Evolutionary conservation across 2,329 filamentous ascomycete species (phyloP).

Genomic region (Didymosphaeria variabile): DNA sequence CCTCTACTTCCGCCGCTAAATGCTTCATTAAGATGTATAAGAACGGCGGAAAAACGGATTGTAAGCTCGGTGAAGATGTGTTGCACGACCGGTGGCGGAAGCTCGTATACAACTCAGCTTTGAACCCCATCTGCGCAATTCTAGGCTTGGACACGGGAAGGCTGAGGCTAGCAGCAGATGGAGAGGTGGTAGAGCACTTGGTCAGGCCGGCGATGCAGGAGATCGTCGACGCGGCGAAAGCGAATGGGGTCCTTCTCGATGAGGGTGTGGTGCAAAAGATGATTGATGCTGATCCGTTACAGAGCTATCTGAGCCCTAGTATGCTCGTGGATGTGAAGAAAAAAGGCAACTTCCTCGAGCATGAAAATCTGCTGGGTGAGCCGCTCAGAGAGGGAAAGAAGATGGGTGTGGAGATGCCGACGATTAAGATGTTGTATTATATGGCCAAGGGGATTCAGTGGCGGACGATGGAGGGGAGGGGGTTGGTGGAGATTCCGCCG

Average conservation of each 20-base stretch:
- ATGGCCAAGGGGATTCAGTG: constrained; percentile 61
- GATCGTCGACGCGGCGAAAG: constrained; percentile 58
- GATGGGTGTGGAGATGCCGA: constrained; percentile 61
- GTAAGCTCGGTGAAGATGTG: constrained; percentile 55
- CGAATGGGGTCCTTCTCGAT: constrained; percentile 52
- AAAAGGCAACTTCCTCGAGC: constrained; percentile 66
- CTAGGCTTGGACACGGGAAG: constrained; percentile 61
- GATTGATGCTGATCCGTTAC: constrained; percentile 60
- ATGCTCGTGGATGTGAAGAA: constrained; percentile 63
- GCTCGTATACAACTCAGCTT: constrained; percentile 61
- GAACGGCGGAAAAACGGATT: constrained; percentile 56
- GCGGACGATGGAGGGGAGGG: constrained; percentile 57
- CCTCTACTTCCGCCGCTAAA: constrained; percentile 36
- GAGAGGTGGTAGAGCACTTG: constrained; percentile 57
- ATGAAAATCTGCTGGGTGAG: constrained; percentile 66
- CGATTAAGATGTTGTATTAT: constrained; percentile 59
- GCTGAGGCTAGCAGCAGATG: constrained; percentile 57
- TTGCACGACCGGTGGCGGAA: constrained; percentile 60
- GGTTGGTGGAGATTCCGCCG: constrained; percentile 45
- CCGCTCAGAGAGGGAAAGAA: constrained; percentile 62
- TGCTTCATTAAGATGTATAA: constrained; percentile 60
- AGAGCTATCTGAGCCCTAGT: constrained; percentile 61
- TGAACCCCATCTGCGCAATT: constrained; percentile 64
- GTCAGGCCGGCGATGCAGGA: constrained; percentile 65
- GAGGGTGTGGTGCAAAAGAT: constrained; percentile 56